Percentiles rank a stretch among this genome's conserved stretches.
Evolutionary conservation across 164 flowering plant species (phyloP).

Genomic region (Santalum album): DNA sequence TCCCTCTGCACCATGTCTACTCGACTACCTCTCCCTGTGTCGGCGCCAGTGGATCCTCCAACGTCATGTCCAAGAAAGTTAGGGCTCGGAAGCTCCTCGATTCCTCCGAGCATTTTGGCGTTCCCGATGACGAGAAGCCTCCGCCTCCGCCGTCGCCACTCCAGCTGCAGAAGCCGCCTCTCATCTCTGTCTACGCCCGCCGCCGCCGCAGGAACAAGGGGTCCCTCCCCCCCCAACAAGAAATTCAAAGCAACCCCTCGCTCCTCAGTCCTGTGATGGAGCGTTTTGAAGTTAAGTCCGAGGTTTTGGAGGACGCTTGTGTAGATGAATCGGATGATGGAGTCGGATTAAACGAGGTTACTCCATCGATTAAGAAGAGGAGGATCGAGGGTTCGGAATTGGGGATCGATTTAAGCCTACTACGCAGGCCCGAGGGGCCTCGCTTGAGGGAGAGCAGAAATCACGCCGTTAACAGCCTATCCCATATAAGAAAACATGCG

Average conservation of each 20-base stretch:
- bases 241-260: constrained; percentile 7
- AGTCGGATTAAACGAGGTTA: background rate
- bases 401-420: constrained; percentile 27
- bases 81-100: constrained; percentile 43
- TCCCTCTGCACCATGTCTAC: constrained; percentile 64
- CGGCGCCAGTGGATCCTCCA: constrained; percentile 41
- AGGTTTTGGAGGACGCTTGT: constrained; percentile 3
- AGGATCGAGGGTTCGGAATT: constrained; percentile 26
- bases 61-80: constrained; percentile 66
- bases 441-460: constrained; percentile 27
- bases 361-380: constrained; percentile 18
- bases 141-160: background rate
- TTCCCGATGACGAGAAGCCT: background rate
- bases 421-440: constrained; percentile 16
- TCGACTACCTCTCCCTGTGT: constrained; percentile 52
- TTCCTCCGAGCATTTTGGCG: background rate
- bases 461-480: background rate
- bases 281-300: constrained; percentile 8
- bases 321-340: constrained; percentile 3
- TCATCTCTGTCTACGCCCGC: constrained; percentile 38
- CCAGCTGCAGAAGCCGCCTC: constrained; percentile 8
- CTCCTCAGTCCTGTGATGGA: constrained; percentile 11
- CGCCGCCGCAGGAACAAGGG: constrained; percentile 32
- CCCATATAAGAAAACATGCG: constrained; percentile 15
- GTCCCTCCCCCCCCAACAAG: constrained; percentile 6